These are phyloP conservation scores for Elaeis oleifera DNA, from an alignment of 202 grass and related monocot genomes.

Conservation along the genomic window DNA sequence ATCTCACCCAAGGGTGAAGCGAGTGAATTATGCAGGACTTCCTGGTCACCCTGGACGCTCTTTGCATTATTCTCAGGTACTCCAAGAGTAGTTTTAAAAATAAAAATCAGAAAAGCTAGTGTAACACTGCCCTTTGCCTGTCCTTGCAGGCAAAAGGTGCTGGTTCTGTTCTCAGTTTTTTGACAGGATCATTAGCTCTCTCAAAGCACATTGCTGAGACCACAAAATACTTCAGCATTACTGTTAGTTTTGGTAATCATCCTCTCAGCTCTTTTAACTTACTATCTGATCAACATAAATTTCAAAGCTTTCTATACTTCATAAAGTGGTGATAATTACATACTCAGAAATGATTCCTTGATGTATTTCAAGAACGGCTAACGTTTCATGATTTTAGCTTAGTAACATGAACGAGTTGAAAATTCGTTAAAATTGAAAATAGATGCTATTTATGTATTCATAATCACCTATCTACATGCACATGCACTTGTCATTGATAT, in stretches of 20 bases:
- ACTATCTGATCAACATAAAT: background rate
- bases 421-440: no score
- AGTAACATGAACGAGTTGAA: no score
- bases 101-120: background rate
- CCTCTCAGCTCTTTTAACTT: background rate
- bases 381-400: no score
- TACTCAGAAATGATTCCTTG: no score
- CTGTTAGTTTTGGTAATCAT: constrained; percentile 91
- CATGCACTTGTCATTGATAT: no score
- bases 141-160: constrained; percentile 74
- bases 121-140: background rate
- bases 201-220: constrained; percentile 81
- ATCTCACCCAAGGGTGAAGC: constrained; percentile 72
- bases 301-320: background rate
- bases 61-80: constrained; percentile 90
- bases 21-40: constrained; percentile 90
- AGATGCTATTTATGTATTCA: no score
- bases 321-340: background rate
- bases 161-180: constrained; percentile 87
- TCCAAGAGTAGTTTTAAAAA: background rate
- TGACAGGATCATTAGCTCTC: constrained; percentile 70
- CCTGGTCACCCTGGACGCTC: constrained; percentile 60
- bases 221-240: constrained; percentile 77
- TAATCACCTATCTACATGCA: no score
- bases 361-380: no score